Conservation (phyloP, 805 yeast genomes). For the Kodamaea restingae region DNA sequence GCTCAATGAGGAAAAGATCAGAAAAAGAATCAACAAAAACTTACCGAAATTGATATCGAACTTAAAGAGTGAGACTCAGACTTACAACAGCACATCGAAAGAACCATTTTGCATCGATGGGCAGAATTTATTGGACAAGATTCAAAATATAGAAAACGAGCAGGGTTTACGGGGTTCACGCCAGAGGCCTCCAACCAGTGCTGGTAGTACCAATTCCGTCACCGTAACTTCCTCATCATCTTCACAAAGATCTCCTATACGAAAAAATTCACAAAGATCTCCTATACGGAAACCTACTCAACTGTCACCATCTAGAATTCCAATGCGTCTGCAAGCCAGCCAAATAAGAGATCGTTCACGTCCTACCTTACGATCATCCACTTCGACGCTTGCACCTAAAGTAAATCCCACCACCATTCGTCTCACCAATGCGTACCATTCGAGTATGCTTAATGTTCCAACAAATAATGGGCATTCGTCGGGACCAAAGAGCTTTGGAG, state of each 20-base stretch:
- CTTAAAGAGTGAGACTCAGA: constrained; percentile 44
- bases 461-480: neutral
- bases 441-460: neutral
- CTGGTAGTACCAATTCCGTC: neutral
- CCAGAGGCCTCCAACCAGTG: neutral
- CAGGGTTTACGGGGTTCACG: neutral
- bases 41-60: constrained; percentile 60
- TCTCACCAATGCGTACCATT: constrained; percentile 7
- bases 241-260: constrained; percentile 2
- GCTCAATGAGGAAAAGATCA: constrained; percentile 70
- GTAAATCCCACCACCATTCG: constrained; percentile 9
- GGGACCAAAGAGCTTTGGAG: neutral
- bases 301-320: too few species aligned
- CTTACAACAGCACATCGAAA: constrained; percentile 41
- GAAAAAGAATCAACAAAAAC: constrained; percentile 63
- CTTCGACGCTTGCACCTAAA: neutral
- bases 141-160: constrained; percentile 29
- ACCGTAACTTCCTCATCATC: neutral
- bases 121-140: constrained; percentile 40
- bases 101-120: constrained; percentile 41
- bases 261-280: neutral
- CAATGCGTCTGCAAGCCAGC: neutral
- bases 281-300: neutral
- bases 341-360: neutral
- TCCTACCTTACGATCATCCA: neutral